Base-by-base conservation (phyloP, 305 asterid genomes). In the Andrographis paniculata region DNA sequence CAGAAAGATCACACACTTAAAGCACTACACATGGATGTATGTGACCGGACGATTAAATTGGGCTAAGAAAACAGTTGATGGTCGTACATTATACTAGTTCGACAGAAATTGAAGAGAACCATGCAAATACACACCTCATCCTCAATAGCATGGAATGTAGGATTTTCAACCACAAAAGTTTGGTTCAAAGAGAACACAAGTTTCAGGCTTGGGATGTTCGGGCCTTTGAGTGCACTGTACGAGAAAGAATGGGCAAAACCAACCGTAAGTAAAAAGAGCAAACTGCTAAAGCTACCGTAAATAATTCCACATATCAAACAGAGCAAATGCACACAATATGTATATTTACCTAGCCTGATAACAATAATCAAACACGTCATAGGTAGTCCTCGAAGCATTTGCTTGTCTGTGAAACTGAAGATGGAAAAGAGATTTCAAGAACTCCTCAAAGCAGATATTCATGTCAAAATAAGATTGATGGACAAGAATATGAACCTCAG, bases 361-460 rank as follows among this genome's bases (percentile, higher is more conserved):
- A 53, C 95, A 86, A 70, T 69, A 66, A n/a, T 80, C 71, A 40
- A 82, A 86, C n/a, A 23, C 71, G 37, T 71, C 75, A 20, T 45
- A 38, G 36, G 60, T 40, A 37, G 61, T 52, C 70, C 56, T 73
- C 42, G 80, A 55, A 20, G 73, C 73, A 55, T 79, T 75, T 48
- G 61, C 62, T 62, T 56, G 76, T 42, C 65, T 64, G 37, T 77
- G 81, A 73, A 84, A 70, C 95, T 84, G 77, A 53, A 50, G 33
- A 52, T 20, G 17, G 8, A 50, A 48, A 55, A 24, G 20, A 52
- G 14, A 19, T 45, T 14, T 28, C 39, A 31, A 56, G 51, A 40
- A 28, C 2, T 45, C 58, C 14, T 3, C 45, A 39, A 45, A 57
- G n/a, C 31, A 14, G 33, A 20, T 24, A 30, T 27, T 23, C 27